Conservation (phyloP, 352 stramenopile species). For the Phytophthora foliorum region DNA sequence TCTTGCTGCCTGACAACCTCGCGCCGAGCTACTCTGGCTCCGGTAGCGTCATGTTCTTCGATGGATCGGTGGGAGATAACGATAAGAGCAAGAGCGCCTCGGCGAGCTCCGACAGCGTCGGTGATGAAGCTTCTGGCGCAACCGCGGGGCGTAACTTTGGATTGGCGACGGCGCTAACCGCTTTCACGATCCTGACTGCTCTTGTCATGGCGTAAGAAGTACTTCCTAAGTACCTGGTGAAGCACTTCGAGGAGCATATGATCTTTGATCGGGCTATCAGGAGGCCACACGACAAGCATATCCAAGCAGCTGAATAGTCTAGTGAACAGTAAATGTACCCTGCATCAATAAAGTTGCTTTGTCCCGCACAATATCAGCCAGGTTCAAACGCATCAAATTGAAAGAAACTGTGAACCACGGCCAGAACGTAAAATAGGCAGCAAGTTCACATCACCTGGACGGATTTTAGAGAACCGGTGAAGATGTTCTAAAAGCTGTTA, state of each 20-base stretch:
- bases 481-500: constrained; percentile 71
- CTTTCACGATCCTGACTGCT: constrained; percentile 28
- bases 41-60: constrained; percentile 55
- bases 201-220: constrained; percentile 28
- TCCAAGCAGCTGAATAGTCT: constrained; percentile 18
- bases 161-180: constrained; percentile 20
- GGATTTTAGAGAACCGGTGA: neutral
- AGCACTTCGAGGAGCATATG: neutral
- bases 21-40: constrained; percentile 55
- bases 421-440: neutral
- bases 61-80: constrained; percentile 28
- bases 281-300: constrained; percentile 2
- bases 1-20: constrained; percentile 62
- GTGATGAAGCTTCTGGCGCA: constrained; percentile 27
- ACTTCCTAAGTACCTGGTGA: neutral
- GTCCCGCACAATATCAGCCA: neutral
- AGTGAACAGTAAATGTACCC: constrained; percentile 31
- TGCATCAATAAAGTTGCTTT: constrained; percentile 29
- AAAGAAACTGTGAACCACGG: too few relatives aligned
- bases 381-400: too few relatives aligned
- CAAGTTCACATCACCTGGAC: neutral
- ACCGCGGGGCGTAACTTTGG: constrained; percentile 18
- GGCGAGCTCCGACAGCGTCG: constrained; percentile 17
- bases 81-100: constrained; percentile 30
- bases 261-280: constrained; percentile 4